These are phyloP conservation scores for Syzygium aqueum DNA, from an alignment of 345 rosid genomes.

Conservation along the genomic window DNA sequence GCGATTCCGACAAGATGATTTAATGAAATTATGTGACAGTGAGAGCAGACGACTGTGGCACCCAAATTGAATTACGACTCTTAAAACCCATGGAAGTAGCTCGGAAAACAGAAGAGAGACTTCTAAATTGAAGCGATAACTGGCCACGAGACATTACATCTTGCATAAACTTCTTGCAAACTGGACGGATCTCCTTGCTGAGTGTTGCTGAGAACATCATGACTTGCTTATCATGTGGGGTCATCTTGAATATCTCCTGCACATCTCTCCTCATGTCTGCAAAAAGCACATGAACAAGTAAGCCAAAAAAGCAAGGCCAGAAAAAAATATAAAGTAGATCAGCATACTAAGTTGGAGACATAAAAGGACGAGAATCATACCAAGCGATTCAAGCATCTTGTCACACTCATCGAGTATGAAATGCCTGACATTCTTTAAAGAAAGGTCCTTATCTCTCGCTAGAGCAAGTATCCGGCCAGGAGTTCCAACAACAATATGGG, in stretches of 20 bases:
- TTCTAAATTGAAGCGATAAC: background rate
- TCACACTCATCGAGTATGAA: conserved; percentile 99
- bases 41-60: background rate
- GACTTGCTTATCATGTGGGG: conserved; percentile 99
- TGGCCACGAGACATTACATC: conserved; percentile 87
- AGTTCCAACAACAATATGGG: conserved; percentile 97
- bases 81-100: background rate
- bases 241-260: conserved; percentile 99
- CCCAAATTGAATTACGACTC: background rate
- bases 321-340: background rate
- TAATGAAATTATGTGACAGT: background rate
- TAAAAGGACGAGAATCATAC: conserved; percentile 16
- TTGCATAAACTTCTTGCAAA: conserved; percentile 99
- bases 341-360: background rate
- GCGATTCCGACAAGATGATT: background rate
- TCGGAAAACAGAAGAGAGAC: background rate
- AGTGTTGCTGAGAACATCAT: conserved; percentile 99
- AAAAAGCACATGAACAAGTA: background rate
- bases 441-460: conserved; percentile 85
- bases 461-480: conserved; percentile 93
- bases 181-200: conserved; percentile 99
- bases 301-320: background rate
- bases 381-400: conserved; percentile 99
- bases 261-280: conserved; percentile 98
- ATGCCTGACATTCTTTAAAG: conserved; percentile 98